Evolutionary conservation across 306 rosid species (phyloP).

Genomic region (Dalbergia oliveri): DNA sequence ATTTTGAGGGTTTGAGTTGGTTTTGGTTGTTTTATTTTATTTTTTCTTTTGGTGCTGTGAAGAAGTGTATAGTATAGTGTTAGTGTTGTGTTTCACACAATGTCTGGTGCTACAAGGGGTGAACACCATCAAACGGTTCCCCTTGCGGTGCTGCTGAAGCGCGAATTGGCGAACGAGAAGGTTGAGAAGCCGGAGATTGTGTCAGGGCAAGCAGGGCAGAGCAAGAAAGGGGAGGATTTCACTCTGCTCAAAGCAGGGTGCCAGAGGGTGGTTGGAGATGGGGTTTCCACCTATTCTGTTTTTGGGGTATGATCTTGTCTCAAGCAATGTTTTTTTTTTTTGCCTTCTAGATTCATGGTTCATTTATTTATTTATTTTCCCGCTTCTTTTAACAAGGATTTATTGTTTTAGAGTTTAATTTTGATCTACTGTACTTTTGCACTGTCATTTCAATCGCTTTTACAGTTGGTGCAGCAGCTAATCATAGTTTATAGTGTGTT

Average conservation of each 20-base stretch:
- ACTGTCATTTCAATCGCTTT: too few species aligned
- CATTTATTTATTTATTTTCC: background rate
- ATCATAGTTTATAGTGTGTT: too few species aligned
- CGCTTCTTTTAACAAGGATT: too few species aligned
- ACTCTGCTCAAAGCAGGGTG: conserved; percentile 82
- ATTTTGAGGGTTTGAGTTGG: conserved; percentile 29
- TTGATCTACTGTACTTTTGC: too few species aligned
- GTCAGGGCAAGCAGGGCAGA: conserved; percentile 88
- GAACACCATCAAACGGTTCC: conserved; percentile 92
- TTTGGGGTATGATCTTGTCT: conserved; percentile 69
- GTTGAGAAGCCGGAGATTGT: conserved; percentile 88
- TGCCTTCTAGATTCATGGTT: background rate
- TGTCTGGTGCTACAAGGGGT: conserved; percentile 65
- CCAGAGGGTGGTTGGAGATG: conserved; percentile 94
- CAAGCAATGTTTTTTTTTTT: background rate
- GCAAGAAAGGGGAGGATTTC: conserved; percentile 98
- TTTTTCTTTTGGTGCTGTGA: background rate
- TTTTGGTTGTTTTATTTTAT: background rate
- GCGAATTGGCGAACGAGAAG: conserved; percentile 90
- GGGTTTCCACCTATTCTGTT: conserved; percentile 88
- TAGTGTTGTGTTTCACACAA: conserved; percentile 46
- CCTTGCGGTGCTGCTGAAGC: conserved; percentile 89
- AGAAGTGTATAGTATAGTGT: background rate
- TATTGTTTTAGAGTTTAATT: too few species aligned
- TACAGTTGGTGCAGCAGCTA: too few species aligned